Evolutionary conservation across 208 protist genomes (phyloP).

Genomic region (Crithidia brevicula): DNA sequence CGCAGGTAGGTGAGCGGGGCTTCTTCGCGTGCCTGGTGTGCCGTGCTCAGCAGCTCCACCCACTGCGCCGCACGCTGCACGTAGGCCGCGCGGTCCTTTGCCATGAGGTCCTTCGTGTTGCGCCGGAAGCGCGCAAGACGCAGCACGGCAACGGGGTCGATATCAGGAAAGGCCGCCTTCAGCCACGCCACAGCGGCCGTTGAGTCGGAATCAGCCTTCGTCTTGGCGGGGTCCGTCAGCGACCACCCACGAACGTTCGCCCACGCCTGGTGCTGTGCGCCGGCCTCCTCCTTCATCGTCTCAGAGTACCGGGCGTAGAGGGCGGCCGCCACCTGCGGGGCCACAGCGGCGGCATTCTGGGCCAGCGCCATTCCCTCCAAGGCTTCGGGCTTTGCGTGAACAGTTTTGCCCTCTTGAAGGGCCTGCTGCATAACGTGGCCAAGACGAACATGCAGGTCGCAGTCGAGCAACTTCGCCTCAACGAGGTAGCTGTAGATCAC

Average conservation of each 20-base stretch:
- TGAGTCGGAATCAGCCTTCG: conserved; percentile 8
- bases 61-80: conserved; percentile 69
- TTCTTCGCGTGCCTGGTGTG: conserved; percentile 58
- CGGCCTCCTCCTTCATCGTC: conserved; percentile 23
- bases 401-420: conserved; percentile 68
- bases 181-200: conserved; percentile 62
- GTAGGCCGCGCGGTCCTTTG: conserved; percentile 69
- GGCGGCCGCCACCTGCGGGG: conserved; percentile 74
- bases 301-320: conserved; percentile 56
- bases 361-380: conserved; percentile 52
- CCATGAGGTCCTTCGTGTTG: conserved; percentile 68
- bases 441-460: conserved; percentile 81
- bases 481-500: conserved; percentile 76
- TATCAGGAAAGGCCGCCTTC: conserved; percentile 59
- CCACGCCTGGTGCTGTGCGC: conserved; percentile 7
- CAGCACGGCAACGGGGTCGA: conserved; percentile 66
- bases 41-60: conserved; percentile 74
- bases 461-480: conserved; percentile 63
- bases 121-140: conserved; percentile 78
- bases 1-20: conserved; percentile 82
- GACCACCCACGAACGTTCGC: conserved; percentile 16
- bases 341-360: conserved; percentile 57
- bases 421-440: conserved; percentile 79
- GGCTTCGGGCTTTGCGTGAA: conserved; percentile 38
- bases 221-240: conserved; percentile 23